These are phyloP conservation scores for Kodamaea laetipori DNA, from an alignment of 805 yeast species.

Conservation along the genomic window DNA sequence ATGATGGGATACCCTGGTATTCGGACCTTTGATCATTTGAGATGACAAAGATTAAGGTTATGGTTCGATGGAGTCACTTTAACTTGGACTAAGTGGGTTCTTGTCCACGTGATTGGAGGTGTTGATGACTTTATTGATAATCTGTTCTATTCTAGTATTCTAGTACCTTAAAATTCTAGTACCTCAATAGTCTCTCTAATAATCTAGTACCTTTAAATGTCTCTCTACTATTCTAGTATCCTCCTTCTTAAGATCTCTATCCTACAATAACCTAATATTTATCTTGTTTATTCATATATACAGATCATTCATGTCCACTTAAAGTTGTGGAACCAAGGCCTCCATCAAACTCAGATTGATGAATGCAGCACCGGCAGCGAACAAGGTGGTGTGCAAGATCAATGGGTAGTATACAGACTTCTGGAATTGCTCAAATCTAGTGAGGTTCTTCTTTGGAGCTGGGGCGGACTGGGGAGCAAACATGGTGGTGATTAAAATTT, in stretches of 20 bases:
- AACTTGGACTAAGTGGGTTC: too few species aligned
- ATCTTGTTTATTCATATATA: neutral
- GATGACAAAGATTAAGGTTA: too few species aligned
- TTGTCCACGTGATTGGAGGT: too few species aligned
- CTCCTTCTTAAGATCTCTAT: too few species aligned
- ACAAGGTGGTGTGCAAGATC: slow-evolving; percentile 63
- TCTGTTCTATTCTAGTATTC: too few species aligned
- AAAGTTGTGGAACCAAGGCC: slow-evolving; percentile 74
- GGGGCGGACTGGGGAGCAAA: slow-evolving; percentile 16
- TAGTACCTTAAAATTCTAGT: too few species aligned
- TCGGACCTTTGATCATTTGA: neutral
- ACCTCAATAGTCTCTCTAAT: too few species aligned
- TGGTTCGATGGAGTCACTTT: too few species aligned
- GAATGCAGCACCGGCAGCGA: slow-evolving; percentile 71
- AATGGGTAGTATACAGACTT: slow-evolving; percentile 51
- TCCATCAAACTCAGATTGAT: slow-evolving; percentile 81
- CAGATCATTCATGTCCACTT: slow-evolving; percentile 8
- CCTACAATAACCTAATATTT: too few species aligned
- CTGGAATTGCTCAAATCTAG: slow-evolving; percentile 52
- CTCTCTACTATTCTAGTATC: too few species aligned
- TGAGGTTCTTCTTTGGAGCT: slow-evolving; percentile 28
- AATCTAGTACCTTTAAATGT: too few species aligned
- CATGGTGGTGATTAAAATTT: slow-evolving; percentile 9
- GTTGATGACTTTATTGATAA: too few species aligned
- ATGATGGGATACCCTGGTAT: neutral